phyloP scores from a whole-genome alignment of 805 yeast genomes.

The Komagataella pseudopastoris region DNA sequence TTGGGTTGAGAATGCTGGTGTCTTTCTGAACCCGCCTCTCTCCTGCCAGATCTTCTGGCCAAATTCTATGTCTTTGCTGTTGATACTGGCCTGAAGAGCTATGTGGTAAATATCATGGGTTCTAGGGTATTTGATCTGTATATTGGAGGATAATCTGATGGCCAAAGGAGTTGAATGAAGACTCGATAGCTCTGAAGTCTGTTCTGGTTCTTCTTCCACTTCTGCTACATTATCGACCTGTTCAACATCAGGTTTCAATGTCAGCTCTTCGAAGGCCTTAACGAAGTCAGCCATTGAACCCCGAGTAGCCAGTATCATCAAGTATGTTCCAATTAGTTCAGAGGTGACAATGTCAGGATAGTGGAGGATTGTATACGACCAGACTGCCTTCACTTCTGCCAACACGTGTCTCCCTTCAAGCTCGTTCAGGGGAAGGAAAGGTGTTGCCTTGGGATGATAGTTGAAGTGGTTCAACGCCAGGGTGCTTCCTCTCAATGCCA shows the following conservation, averaged over 20 bases:
- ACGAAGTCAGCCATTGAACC: constrained; percentile 21
- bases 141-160: constrained; percentile 1
- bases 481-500: constrained; percentile 24
- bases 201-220: constrained; percentile 6
- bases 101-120: constrained; percentile 40
- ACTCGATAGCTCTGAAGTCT: neutral
- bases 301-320: constrained; percentile 30
- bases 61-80: constrained; percentile 36
- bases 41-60: constrained; percentile 66
- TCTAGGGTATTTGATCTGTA: constrained; percentile 20
- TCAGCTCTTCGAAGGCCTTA: constrained; percentile 19
- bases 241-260: constrained; percentile 11
- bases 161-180: constrained; percentile 4
- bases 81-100: constrained; percentile 54
- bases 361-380: constrained; percentile 37
- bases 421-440: constrained; percentile 52
- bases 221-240: constrained; percentile 3
- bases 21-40: constrained; percentile 60
- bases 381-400: constrained; percentile 69
- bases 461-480: constrained; percentile 15
- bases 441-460: constrained; percentile 29
- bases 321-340: constrained; percentile 33
- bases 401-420: constrained; percentile 30
- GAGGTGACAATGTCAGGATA: constrained; percentile 28
- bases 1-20: constrained; percentile 30